Percentiles rank a stretch among this genome's conserved stretches.
phyloP scores from a whole-genome alignment of 2,329 filamentous ascomycete species.

The Furcasterigmium sp. region DNA sequence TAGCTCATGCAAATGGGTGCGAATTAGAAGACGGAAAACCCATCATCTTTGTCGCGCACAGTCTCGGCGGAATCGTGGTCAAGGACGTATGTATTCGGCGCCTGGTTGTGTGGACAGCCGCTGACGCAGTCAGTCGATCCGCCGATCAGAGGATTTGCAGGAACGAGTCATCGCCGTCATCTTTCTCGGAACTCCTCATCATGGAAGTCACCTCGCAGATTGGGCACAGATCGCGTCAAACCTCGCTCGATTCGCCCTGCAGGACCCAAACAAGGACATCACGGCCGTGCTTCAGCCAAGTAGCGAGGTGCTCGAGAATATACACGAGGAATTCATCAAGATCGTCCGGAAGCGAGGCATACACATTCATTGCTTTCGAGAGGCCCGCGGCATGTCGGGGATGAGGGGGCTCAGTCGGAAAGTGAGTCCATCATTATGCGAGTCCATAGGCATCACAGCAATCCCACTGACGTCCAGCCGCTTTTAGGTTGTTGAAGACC shows the following conservation, averaged over 20 bases:
- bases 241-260: background rate
- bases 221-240: slow-evolving; percentile 25
- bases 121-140: slow-evolving; percentile 19
- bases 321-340: slow-evolving; percentile 26
- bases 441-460: slow-evolving; percentile 29
- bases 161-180: slow-evolving; percentile 24
- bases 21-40: slow-evolving; percentile 1
- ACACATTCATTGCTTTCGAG: slow-evolving; percentile 34
- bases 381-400: slow-evolving; percentile 24
- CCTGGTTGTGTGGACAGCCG: background rate
- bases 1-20: slow-evolving; percentile 20
- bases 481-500: background rate
- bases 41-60: slow-evolving; percentile 18
- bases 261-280: slow-evolving; percentile 22
- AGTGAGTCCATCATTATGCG: slow-evolving; percentile 28
- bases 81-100: slow-evolving; percentile 8
- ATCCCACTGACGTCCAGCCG: background rate
- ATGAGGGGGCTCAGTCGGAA: slow-evolving; percentile 20
- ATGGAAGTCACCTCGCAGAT: slow-evolving; percentile 22
- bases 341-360: slow-evolving; percentile 18
- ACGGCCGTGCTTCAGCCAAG: slow-evolving; percentile 23
- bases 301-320: slow-evolving; percentile 29
- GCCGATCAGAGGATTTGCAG: slow-evolving; percentile 18
- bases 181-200: slow-evolving; percentile 35
- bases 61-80: slow-evolving; percentile 21